Base-by-base conservation (phyloP, 2,329 filamentous ascomycete genomes). In the Microdochium paspali region DNA sequence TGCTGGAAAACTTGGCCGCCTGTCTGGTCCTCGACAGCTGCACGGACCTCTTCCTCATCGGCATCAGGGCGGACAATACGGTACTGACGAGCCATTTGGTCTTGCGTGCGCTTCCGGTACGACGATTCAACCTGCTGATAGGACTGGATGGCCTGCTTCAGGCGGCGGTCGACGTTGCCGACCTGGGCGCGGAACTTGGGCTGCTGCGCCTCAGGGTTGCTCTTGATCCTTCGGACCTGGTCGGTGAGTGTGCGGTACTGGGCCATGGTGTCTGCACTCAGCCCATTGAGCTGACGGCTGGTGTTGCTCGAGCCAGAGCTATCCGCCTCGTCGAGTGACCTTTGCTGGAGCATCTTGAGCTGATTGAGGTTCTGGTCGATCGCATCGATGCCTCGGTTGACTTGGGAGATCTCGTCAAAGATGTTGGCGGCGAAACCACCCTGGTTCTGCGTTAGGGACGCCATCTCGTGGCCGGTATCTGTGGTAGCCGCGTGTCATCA, bases 41-140 rank as follows among this genome's bases (percentile, higher is more conserved):
- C 79, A 49, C 78, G 76, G 24, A 96, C 80, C 65, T 97, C 90
- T 40, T 76, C 72, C 47, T 93, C 87, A 24, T 80, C 78, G 3
- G 88, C 88, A 49, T 95, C 83, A 21, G 90, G 87, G 53, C 82
- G 79, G 47, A 93, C 90, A 62, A 97, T 96, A 50, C 86, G 80
- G 68, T 94, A 95, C 64, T 96, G 90, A 47, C 93, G 80, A 54
- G 83, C 90, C 86, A 95, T 95, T 80, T 95, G 90, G 70, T 89
- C 90, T 63, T 90, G 90, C 88, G 97, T 97, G 67, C 98, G 81
- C 83, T 95, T 96, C 66, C 96, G 80, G 55, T 89, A 93, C 74
- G 98, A 98, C 45, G 89, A 91, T 81, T 98, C 93, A 58, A 98
- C 87, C 77, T 96, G 90, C 79, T 98, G 93, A 78, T 94, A 90